A percentile compares a stretch with the other conserved stretches of the same genome.
These are phyloP conservation scores for Potentilla sterilis DNA, from an alignment of 306 rosid genomes.

Conservation along the genomic window DNA sequence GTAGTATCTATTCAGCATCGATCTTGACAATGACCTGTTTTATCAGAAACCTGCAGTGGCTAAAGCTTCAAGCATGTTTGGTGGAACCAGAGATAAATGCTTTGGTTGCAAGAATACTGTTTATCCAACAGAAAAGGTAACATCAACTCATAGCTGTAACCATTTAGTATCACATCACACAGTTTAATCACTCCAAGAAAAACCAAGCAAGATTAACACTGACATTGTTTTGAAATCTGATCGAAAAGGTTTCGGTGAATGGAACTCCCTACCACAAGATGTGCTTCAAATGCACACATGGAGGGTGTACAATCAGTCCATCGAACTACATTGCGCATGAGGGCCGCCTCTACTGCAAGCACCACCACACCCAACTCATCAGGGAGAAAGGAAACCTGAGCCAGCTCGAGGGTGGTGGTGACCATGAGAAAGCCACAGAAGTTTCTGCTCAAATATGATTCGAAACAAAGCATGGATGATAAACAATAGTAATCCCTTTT, in stretches of 20 bases:
- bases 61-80: slow-evolving; percentile 76
- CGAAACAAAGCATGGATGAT: neutral
- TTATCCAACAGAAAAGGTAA: slow-evolving; percentile 96
- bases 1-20: slow-evolving; percentile 9
- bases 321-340: slow-evolving; percentile 97
- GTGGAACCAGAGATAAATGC: slow-evolving; percentile 96
- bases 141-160: neutral
- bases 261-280: slow-evolving; percentile 95
- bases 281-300: slow-evolving; percentile 97
- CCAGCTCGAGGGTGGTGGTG: slow-evolving; percentile 82
- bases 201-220: neutral
- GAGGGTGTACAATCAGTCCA: slow-evolving; percentile 96
- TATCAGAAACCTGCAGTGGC: slow-evolving; percentile 68
- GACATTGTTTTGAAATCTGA: neutral
- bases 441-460: slow-evolving; percentile 54
- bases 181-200: neutral
- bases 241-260: slow-evolving; percentile 78
- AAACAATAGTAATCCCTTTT: neutral
- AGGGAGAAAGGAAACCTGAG: slow-evolving; percentile 93
- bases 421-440: slow-evolving; percentile 54
- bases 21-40: slow-evolving; percentile 24
- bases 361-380: slow-evolving; percentile 91
- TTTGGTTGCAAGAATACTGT: slow-evolving; percentile 90
- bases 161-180: neutral
- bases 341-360: slow-evolving; percentile 95